A percentile compares a stretch with the other conserved stretches of the same genome.
Evolutionary conservation across 2,329 filamentous ascomycete genomes (phyloP).

Genomic region (Lachnellula arida): DNA sequence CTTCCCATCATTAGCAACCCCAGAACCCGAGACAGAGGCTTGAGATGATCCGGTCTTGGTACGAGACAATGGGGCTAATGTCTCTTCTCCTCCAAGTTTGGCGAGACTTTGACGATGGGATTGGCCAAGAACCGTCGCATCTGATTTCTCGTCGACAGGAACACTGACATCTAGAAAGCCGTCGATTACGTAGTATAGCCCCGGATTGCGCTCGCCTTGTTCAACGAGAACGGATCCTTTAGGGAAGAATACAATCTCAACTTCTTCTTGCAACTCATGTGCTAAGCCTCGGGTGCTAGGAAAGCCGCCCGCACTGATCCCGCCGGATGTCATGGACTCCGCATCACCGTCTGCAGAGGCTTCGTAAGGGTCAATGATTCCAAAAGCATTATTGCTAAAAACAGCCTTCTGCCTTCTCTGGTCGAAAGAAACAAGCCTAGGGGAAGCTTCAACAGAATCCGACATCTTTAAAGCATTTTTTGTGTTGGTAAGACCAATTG

Average conservation of each 20-base stretch:
- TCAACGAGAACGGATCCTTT: slow-evolving; percentile 93
- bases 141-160: slow-evolving; percentile 48
- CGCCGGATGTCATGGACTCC: slow-evolving; percentile 75
- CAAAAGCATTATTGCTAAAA: slow-evolving; percentile 80
- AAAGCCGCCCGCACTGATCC: slow-evolving; percentile 51
- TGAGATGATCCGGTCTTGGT: slow-evolving; percentile 39
- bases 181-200: slow-evolving; percentile 95
- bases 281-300: slow-evolving; percentile 62
- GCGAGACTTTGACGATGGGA: slow-evolving; percentile 18
- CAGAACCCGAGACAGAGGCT: slow-evolving; percentile 23
- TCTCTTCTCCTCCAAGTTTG: slow-evolving; percentile 30
- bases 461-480: slow-evolving; percentile 61
- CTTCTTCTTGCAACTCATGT: slow-evolving; percentile 81
- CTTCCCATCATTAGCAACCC: slow-evolving; percentile 29
- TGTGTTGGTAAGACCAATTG: slow-evolving; percentile 73
- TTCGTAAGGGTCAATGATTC: slow-evolving; percentile 83
- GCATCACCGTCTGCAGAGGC: slow-evolving; percentile 74
- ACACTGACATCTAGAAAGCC: slow-evolving; percentile 93
- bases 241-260: slow-evolving; percentile 96
- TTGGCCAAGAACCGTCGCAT: slow-evolving; percentile 28
- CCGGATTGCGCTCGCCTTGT: slow-evolving; percentile 93
- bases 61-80: slow-evolving; percentile 41
- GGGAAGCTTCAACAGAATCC: slow-evolving; percentile 79
- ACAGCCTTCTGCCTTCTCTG: slow-evolving; percentile 72
- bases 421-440: slow-evolving; percentile 78